Percentiles rank a stretch among this genome's conserved stretches.
These are phyloP conservation scores for Aspergillus aculeatus DNA, from an alignment of 2,329 filamentous ascomycete species.

Conservation along the genomic window DNA sequence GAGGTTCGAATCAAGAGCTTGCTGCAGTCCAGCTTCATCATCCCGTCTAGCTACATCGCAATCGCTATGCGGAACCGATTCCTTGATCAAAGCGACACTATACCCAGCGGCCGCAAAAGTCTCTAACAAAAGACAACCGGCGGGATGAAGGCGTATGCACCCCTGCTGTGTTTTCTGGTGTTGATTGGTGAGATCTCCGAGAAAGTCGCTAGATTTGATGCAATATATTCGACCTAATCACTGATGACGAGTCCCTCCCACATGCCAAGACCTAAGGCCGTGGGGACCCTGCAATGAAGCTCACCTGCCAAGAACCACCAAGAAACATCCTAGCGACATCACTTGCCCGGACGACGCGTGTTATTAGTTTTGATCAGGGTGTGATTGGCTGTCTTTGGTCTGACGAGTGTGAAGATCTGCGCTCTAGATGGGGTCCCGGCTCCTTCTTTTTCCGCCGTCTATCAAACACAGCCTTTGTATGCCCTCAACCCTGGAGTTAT, in stretches of 20 bases:
- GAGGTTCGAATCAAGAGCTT: not conserved
- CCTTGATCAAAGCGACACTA: not conserved
- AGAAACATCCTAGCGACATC: not conserved
- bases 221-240: not conserved
- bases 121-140: not conserved
- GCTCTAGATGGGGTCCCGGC: not conserved
- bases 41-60: not conserved
- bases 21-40: not conserved
- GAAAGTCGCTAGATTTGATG: not conserved
- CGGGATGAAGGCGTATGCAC: not conserved
- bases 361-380: not conserved
- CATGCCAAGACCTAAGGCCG: slow-evolving; percentile 1
- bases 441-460: not conserved
- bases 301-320: slow-evolving; percentile 2
- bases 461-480: not conserved
- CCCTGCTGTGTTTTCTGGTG: not conserved
- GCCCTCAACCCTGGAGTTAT: not conserved
- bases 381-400: not conserved
- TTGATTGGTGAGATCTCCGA: not conserved
- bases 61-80: not conserved
- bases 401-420: not conserved
- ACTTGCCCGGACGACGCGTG: not conserved
- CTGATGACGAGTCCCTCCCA: slow-evolving; percentile 3
- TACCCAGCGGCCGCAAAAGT: not conserved
- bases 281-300: slow-evolving; percentile 5